phyloP scores from a whole-genome alignment of 2,329 filamentous ascomycete genomes.

The Fusarium verrucosum region DNA sequence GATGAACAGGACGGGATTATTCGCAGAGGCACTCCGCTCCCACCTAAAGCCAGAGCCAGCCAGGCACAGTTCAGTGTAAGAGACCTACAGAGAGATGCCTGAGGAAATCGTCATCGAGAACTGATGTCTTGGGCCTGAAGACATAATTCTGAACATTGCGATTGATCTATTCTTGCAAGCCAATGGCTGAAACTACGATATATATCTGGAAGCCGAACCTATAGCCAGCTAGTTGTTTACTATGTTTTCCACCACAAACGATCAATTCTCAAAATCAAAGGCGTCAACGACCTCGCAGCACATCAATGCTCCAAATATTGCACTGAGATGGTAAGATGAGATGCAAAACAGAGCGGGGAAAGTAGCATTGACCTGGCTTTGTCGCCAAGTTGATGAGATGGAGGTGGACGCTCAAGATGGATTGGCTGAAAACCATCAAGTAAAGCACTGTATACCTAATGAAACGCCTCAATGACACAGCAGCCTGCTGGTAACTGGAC shows the following conservation, averaged over 20 bases:
- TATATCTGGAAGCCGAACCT: not conserved
- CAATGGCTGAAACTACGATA: not conserved
- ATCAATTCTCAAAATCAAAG: not conserved
- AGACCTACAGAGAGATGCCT: slow-evolving; percentile 16
- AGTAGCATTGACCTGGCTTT: slow-evolving; percentile 26
- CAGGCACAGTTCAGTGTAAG: slow-evolving; percentile 4
- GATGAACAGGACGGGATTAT: slow-evolving; percentile 41
- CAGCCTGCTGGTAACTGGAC: too few species aligned
- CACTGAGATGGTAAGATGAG: not conserved
- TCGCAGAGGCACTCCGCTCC: slow-evolving; percentile 23
- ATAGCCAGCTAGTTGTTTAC: not conserved
- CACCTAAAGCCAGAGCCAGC: not conserved
- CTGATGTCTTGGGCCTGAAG: slow-evolving; percentile 6
- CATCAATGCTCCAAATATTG: not conserved
- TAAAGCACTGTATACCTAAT: not conserved
- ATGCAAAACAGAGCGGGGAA: slow-evolving; percentile 38
- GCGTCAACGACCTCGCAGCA: not conserved
- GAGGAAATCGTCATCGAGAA: slow-evolving; percentile 10
- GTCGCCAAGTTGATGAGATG: slow-evolving; percentile 12
- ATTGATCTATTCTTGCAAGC: not conserved
- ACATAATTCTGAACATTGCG: not conserved
- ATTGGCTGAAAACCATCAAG: slow-evolving; percentile 11
- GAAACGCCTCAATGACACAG: not conserved
- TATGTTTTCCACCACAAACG: not conserved
- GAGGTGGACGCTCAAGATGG: slow-evolving; percentile 11